phyloP scores from a whole-genome alignment of 352 stramenopile species.

The Phytophthora multivora region DNA sequence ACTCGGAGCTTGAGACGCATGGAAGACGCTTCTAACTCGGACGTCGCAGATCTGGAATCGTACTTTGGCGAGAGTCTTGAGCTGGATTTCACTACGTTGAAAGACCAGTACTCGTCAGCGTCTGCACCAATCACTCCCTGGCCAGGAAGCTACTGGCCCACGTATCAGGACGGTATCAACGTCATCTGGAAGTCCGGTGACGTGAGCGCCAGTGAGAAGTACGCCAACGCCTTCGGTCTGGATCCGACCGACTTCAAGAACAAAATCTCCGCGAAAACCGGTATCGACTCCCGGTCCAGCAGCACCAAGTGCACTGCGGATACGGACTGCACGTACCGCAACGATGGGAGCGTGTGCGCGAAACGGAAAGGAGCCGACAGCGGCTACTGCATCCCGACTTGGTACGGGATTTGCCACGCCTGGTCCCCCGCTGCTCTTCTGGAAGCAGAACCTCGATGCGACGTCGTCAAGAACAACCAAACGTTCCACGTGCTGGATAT shows the following conservation, averaged over 20 bases:
- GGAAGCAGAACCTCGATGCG: slow-evolving; percentile 44
- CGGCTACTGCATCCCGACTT: slow-evolving; percentile 50
- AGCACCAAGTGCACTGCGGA: slow-evolving; percentile 29
- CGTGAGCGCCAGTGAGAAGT: slow-evolving; percentile 42
- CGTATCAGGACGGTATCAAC: slow-evolving; percentile 72
- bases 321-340: slow-evolving; percentile 22
- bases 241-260: slow-evolving; percentile 44
- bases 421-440: slow-evolving; percentile 47
- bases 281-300: slow-evolving; percentile 33
- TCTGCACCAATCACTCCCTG: slow-evolving; percentile 34
- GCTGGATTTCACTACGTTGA: slow-evolving; percentile 29
- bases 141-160: slow-evolving; percentile 67
- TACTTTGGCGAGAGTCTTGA: slow-evolving; percentile 42
- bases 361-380: slow-evolving; percentile 25
- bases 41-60: slow-evolving; percentile 36
- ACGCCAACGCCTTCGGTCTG: slow-evolving; percentile 43
- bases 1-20: slow-evolving; percentile 15
- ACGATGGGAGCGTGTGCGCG: slow-evolving; percentile 34
- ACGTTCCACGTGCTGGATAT: slow-evolving; percentile 56
- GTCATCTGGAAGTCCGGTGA: slow-evolving; percentile 39
- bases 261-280: slow-evolving; percentile 33
- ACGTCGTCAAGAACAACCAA: slow-evolving; percentile 42
- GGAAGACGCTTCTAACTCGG: slow-evolving; percentile 33
- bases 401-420: slow-evolving; percentile 54
- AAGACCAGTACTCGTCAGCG: slow-evolving; percentile 30